These are phyloP conservation scores for Parastagonospora avenae DNA, from an alignment of 2,329 filamentous ascomycete genomes.

Conservation along the genomic window DNA sequence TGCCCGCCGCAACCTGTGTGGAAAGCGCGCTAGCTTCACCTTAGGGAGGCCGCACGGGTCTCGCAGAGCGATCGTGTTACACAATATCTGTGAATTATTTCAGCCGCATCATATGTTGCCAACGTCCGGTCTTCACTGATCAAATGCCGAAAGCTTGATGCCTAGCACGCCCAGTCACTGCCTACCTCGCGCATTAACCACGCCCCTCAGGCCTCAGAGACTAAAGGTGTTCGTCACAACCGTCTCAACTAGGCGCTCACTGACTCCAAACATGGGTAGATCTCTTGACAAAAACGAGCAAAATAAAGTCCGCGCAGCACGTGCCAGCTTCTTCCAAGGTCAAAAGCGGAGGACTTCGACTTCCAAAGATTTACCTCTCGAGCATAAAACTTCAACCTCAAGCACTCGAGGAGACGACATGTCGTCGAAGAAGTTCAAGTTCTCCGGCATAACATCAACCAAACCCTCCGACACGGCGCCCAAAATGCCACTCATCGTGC, in stretches of 20 bases:
- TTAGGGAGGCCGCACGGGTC: no score
- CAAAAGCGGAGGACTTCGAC: slow-evolving; percentile 12
- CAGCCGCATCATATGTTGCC: neutral
- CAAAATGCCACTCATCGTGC: slow-evolving; percentile 35
- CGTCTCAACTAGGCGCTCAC: neutral
- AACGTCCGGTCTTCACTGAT: neutral
- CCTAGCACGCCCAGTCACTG: slow-evolving; percentile 8
- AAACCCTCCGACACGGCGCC: slow-evolving; percentile 1
- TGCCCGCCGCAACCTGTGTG: no score
- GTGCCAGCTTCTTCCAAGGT: slow-evolving; percentile 2
- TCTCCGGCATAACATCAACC: slow-evolving; percentile 13
- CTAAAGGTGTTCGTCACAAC: neutral
- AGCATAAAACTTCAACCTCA: slow-evolving; percentile 6
- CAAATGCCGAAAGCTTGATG: slow-evolving; percentile 2
- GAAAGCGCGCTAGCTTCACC: no score
- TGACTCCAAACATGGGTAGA: slow-evolving; percentile 10
- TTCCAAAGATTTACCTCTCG: slow-evolving; percentile 8
- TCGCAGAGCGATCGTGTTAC: neutral
- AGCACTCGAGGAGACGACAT: neutral
- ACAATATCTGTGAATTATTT: neutral
- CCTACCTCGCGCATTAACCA: neutral
- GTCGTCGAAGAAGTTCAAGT: slow-evolving; percentile 22
- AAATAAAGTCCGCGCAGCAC: slow-evolving; percentile 5
- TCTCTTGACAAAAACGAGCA: slow-evolving; percentile 3
- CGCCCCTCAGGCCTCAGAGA: neutral